Evolutionary conservation across 805 yeast species (phyloP).

Genomic region (Metschnikowia bowlesiae): DNA sequence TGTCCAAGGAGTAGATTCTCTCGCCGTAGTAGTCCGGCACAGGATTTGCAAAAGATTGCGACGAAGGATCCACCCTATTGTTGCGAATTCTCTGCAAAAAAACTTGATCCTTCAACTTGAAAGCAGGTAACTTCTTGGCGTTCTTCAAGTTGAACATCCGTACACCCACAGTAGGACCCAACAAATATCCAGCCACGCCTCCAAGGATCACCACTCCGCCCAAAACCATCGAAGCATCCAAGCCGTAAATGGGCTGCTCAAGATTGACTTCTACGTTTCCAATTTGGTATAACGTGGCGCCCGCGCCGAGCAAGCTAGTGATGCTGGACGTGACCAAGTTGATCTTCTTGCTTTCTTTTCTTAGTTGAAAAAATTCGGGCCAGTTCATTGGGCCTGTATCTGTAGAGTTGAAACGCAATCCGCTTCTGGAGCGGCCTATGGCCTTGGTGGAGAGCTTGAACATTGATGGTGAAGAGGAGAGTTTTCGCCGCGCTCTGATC

Average conservation of each 20-base stretch:
- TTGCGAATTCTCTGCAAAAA: constrained; percentile 70
- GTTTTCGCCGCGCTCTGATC: constrained; percentile 1
- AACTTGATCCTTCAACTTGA: constrained; percentile 59
- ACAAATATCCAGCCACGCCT: constrained; percentile 71
- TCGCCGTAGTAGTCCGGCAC: constrained; percentile 99
- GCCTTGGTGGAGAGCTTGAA: not conserved
- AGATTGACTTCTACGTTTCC: constrained; percentile 84
- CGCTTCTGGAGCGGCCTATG: not conserved
- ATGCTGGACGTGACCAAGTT: constrained; percentile 64
- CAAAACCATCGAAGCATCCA: constrained; percentile 82
- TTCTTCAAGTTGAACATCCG: constrained; percentile 57
- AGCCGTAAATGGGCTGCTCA: constrained; percentile 77
- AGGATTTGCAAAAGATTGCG: constrained; percentile 87
- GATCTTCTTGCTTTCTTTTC: constrained; percentile 69
- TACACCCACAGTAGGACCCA: constrained; percentile 81
- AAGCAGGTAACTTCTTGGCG: constrained; percentile 42
- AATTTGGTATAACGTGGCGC: constrained; percentile 66
- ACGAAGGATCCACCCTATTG: constrained; percentile 88
- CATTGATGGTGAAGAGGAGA: constrained; percentile 2
- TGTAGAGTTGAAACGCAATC: constrained; percentile 23
- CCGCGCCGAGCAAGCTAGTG: constrained; percentile 64
- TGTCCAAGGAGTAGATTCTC: constrained; percentile 79
- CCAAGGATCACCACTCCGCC: constrained; percentile 69
- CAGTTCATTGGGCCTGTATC: constrained; percentile 46
- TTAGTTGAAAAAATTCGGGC: constrained; percentile 73